Percentiles rank a stretch among this genome's conserved stretches.
phyloP scores from a whole-genome alignment of 768 basidiomycete species.

The Tricholoma bakamatsutake region DNA sequence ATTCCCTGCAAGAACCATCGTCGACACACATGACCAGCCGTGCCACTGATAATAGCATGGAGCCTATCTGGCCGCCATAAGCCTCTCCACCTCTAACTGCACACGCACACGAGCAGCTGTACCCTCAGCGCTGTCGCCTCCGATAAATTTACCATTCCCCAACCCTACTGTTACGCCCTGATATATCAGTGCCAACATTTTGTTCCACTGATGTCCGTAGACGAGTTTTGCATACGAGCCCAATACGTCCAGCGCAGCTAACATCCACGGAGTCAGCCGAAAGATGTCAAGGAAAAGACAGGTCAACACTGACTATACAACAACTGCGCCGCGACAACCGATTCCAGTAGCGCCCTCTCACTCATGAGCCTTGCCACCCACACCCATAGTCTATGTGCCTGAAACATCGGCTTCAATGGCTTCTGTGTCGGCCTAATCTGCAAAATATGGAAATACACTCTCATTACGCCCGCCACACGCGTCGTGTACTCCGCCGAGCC shows the following conservation, averaged over 20 bases:
- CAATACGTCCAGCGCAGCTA: slow-evolving; percentile 69
- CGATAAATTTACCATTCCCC: slow-evolving; percentile 42
- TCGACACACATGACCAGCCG: not conserved
- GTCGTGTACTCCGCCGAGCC: slow-evolving; percentile 51
- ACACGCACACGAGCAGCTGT: slow-evolving; percentile 59
- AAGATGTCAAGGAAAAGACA: slow-evolving; percentile 3
- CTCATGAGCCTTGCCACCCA: slow-evolving; percentile 63
- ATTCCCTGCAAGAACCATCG: no score
- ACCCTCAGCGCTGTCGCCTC: slow-evolving; percentile 56
- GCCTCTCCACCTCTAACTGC: slow-evolving; percentile 60
- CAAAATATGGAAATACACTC: slow-evolving; percentile 81
- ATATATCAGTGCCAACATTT: slow-evolving; percentile 61
- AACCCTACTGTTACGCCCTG: slow-evolving; percentile 55
- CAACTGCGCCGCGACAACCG: slow-evolving; percentile 58
- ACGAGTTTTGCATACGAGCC: slow-evolving; percentile 52
- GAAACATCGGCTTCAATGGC: slow-evolving; percentile 50
- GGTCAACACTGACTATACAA: slow-evolving; percentile 51
- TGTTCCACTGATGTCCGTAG: slow-evolving; percentile 80
- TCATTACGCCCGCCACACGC: slow-evolving; percentile 73
- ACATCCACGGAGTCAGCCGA: slow-evolving; percentile 2
- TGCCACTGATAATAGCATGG: not conserved
- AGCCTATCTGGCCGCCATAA: slow-evolving; percentile 27
- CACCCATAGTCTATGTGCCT: slow-evolving; percentile 60
- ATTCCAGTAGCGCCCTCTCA: slow-evolving; percentile 44
- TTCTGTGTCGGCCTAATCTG: slow-evolving; percentile 31